Conservation (phyloP, 2,329 filamentous ascomycete species). For the Penicillium sp. region DNA sequence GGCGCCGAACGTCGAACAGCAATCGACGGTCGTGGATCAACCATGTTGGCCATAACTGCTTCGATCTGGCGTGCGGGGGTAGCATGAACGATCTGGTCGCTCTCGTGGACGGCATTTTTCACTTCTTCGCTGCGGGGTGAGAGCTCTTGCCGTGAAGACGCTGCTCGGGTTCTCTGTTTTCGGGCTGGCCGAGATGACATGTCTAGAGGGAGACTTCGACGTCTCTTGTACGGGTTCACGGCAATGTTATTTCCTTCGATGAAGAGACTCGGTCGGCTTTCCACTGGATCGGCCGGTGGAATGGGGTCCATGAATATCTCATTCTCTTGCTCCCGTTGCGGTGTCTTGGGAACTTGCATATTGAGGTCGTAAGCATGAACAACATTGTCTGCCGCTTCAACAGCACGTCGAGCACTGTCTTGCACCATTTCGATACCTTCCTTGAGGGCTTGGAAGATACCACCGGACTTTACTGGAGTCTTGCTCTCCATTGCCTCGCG, state of each 20-base stretch:
- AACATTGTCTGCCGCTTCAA: conserved; percentile 76
- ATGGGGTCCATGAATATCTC: conserved; percentile 36
- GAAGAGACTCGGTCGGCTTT: conserved; percentile 45
- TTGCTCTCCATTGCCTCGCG: conserved; percentile 66
- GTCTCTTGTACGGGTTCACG: conserved; percentile 51
- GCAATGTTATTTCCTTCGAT: conserved; percentile 50
- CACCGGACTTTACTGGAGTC: conserved; percentile 54
- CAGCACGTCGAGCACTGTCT: conserved; percentile 72
- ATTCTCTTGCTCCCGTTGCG: conserved; percentile 47
- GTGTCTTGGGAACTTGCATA: conserved; percentile 72
- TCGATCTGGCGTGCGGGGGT: conserved; percentile 42
- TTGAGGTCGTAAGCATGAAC: conserved; percentile 77
- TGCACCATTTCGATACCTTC: conserved; percentile 74
- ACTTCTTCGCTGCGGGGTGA: conserved; percentile 46
- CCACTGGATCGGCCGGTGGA: conserved; percentile 28
- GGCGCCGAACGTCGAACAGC: conserved; percentile 42
- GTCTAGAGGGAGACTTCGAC: conserved; percentile 46
- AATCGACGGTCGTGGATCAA: conserved; percentile 40
- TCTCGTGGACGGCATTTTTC: conserved; percentile 48
- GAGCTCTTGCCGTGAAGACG: conserved; percentile 38
- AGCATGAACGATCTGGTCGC: conserved; percentile 45
- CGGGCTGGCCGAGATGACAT: conserved; percentile 37
- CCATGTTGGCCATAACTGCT: conserved; percentile 44
- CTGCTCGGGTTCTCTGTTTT: conserved; percentile 40
- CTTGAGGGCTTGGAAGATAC: conserved; percentile 66